Percentiles rank a stretch among this genome's conserved stretches.
Evolutionary conservation across 1,139 yeast species (phyloP).

Genomic region (Yamadazyma sp.): DNA sequence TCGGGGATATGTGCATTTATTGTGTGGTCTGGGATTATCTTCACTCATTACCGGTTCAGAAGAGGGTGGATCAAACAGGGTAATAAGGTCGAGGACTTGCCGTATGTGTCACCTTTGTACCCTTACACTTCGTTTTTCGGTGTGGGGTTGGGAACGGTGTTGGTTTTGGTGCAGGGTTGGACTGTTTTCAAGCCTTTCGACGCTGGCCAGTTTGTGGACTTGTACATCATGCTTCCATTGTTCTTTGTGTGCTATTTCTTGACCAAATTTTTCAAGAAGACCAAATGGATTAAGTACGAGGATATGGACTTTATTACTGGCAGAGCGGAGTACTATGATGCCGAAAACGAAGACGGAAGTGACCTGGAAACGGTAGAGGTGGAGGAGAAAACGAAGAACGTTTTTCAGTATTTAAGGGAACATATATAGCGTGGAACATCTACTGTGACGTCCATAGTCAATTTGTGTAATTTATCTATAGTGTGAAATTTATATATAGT

Average conservation of each 20-base stretch:
- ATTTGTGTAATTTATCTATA: too few relatives aligned
- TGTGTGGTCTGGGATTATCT: conserved; percentile 42
- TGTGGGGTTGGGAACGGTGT: conserved; percentile 34
- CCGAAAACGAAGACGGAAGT: neutral
- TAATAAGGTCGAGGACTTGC: conserved; percentile 27
- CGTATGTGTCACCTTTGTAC: conserved; percentile 37
- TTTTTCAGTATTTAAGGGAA: too few relatives aligned
- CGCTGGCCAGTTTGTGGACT: conserved; percentile 32
- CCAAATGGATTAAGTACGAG: conserved; percentile 42
- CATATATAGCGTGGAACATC: too few relatives aligned
- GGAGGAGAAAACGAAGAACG: neutral
- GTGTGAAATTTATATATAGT: too few relatives aligned
- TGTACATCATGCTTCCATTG: conserved; percentile 36
- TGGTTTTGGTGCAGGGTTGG: conserved; percentile 47
- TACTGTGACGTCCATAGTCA: too few relatives aligned
- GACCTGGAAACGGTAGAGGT: too few relatives aligned
- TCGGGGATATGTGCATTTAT: conserved; percentile 44
- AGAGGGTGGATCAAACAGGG: conserved; percentile 37
- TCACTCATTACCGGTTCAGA: conserved; percentile 38
- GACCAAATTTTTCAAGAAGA: conserved; percentile 46
- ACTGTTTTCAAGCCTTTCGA: conserved; percentile 52
- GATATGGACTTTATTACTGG: conserved; percentile 66
- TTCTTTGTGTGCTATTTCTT: conserved; percentile 32
- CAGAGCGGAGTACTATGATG: conserved; percentile 19
- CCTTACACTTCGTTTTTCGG: conserved; percentile 19